phyloP scores from a whole-genome alignment of 495 filamentous ascomycete species.

The Hyphodiscus hymeniophilus region DNA sequence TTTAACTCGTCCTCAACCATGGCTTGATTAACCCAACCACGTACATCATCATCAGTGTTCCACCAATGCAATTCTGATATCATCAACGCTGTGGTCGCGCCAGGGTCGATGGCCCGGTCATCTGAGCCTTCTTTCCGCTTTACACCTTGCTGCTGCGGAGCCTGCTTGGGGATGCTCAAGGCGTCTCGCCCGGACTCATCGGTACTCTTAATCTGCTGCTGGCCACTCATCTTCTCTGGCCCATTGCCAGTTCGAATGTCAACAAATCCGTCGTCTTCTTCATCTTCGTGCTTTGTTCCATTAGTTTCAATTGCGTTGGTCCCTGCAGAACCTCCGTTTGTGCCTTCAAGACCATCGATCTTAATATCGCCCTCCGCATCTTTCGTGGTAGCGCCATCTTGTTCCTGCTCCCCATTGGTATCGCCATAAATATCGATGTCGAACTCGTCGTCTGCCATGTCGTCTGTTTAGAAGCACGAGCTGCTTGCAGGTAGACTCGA shows the following conservation, averaged over 20 bases:
- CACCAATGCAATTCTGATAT: constrained; percentile 93
- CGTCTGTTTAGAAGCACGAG: constrained; percentile 21
- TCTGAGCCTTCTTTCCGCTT: constrained; percentile 72
- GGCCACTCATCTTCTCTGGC: constrained; percentile 24
- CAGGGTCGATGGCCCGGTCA: constrained; percentile 69
- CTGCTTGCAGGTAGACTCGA: background rate
- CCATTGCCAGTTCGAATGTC: constrained; percentile 34
- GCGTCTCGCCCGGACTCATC: constrained; percentile 33
- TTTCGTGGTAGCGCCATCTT: constrained; percentile 18
- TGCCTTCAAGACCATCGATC: constrained; percentile 35
- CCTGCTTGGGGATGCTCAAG: constrained; percentile 36
- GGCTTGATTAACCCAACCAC: constrained; percentile 74
- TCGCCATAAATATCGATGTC: constrained; percentile 98
- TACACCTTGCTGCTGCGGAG: constrained; percentile 55
- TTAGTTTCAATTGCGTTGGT: constrained; percentile 32
- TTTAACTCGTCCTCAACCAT: constrained; percentile 75
- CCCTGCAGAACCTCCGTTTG: constrained; percentile 17
- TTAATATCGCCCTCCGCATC: constrained; percentile 36
- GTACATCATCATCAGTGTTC: constrained; percentile 91
- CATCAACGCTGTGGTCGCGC: constrained; percentile 73
- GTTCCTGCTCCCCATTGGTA: constrained; percentile 41
- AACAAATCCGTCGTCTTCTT: constrained; percentile 32
- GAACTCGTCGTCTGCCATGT: constrained; percentile 90
- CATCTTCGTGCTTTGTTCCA: constrained; percentile 23
- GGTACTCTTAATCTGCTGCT: constrained; percentile 42